Evolutionary conservation across 805 yeast species (phyloP), one percentile per base, ranked within the genome.

Genomic region (Schizosaccharomyces pombe): DNA sequence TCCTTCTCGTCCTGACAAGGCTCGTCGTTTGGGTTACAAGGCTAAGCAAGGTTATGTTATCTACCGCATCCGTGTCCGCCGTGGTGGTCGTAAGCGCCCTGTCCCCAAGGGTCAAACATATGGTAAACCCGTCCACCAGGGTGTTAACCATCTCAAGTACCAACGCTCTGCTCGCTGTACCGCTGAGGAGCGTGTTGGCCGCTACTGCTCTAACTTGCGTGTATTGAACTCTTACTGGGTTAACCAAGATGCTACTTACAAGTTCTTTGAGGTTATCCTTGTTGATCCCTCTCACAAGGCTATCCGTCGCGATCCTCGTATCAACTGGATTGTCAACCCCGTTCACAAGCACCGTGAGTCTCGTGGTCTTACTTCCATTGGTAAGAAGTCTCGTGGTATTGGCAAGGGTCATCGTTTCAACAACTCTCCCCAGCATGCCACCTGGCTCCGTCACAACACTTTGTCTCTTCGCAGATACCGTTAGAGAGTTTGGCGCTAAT

Each of bases 1-100:
- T 75, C 98, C 98, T 68, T 82, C 96, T 65, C 87, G 97, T 77
- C 98, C 98, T 75, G 98, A 91, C 77, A 91, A 91, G 91, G 98
- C 98, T 69, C 89, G 98, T 82, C 85, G 94, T 76, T 82, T 91
- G 70, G 98, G 98, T 67, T 91, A 91, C 95, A 91, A 91, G 83
- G 97, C 98, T 76, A 91, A 91, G 82, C 98, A 91, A 80, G 98
- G 98, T 67, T 91, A 85, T 73, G 95, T 84, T 64, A 79, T 91
- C 80, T 91, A 76, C 95, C 82, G 98, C 75, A 76, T 89, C 75
- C 85, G 98, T 77, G 97, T 91, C 69, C 85, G 97, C 78, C 85
- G 98, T 77, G 98, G 98, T 80, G 89, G 89, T 80, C 87, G 98
- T 84, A 91, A 91, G 95, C 85, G 95, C 78, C 96, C 96, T 68